Conservation (phyloP, 2,329 filamentous ascomycete species). For the Rhynchosporium graminicola region DNA sequence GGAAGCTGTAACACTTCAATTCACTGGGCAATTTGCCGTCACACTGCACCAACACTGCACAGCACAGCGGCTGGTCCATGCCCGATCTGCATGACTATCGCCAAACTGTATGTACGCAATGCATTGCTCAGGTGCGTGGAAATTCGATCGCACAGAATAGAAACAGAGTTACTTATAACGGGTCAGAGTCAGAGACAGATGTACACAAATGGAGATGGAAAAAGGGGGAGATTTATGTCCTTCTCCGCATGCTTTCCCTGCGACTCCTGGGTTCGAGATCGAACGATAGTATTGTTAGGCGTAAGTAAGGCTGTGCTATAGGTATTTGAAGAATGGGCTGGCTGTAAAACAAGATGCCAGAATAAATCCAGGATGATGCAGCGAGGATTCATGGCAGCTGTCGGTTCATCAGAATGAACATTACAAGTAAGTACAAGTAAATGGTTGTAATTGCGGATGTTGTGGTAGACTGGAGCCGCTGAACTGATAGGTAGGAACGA, state of each 20-base stretch:
- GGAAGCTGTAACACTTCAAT: background rate
- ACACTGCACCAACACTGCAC: slow-evolving; percentile 26
- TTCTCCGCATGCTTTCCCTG: slow-evolving; percentile 22
- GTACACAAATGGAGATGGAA: slow-evolving; percentile 9
- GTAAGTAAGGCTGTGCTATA: slow-evolving; percentile 23
- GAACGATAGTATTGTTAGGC: slow-evolving; percentile 14
- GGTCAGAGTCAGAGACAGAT: slow-evolving; percentile 6
- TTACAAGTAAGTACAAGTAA: no score
- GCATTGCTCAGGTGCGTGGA: slow-evolving; percentile 18
- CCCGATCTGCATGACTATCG: slow-evolving; percentile 22
- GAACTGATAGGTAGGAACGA: no score
- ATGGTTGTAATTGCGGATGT: slow-evolving; percentile 15
- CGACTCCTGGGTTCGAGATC: slow-evolving; percentile 1
- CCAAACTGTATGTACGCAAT: slow-evolving; percentile 20
- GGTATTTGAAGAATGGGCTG: slow-evolving; percentile 7
- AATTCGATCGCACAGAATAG: slow-evolving; percentile 23
- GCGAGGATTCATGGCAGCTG: no score
- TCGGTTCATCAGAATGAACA: no score
- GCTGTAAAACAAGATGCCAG: background rate
- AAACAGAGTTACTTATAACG: background rate
- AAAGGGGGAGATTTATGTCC: slow-evolving; percentile 23
- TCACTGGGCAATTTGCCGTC: slow-evolving; percentile 16
- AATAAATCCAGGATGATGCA: background rate
- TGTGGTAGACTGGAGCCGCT: slow-evolving; percentile 15
- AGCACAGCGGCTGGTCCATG: slow-evolving; percentile 31